Conservation (phyloP, 805 yeast species). For the Teunomyces barrocoloradensis region DNA sequence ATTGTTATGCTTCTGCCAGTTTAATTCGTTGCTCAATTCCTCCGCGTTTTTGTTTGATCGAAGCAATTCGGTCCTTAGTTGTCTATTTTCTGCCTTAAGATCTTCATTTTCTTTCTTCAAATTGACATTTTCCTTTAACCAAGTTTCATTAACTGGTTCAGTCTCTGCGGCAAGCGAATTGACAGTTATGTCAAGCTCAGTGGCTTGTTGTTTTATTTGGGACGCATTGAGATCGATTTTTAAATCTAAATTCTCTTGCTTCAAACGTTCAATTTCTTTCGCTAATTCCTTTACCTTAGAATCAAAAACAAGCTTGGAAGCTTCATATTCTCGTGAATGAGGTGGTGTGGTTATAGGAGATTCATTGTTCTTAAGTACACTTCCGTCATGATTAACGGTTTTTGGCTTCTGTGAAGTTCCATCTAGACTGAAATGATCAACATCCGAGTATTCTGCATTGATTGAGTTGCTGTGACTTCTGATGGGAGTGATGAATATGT, state of each 20-base stretch:
- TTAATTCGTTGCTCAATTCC: conserved; percentile 1
- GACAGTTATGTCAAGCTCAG: not conserved
- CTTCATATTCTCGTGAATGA: conserved; percentile 19
- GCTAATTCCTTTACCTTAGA: conserved; percentile 2
- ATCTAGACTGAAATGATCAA: conserved; percentile 15
- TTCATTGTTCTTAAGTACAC: conserved; percentile 5
- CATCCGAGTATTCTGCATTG: conserved; percentile 5
- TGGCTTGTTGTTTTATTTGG: not conserved
- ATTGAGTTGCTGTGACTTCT: conserved; percentile 7
- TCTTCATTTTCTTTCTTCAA: not conserved
- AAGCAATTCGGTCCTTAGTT: not conserved
- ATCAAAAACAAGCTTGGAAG: not conserved
- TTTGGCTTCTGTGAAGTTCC: conserved; percentile 7
- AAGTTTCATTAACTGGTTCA: not conserved
- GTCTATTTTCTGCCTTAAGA: not conserved
- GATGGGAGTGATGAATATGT: conserved; percentile 10
- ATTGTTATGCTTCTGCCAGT: not conserved
- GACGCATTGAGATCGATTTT: conserved; percentile 12
- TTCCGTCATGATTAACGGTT: conserved; percentile 8
- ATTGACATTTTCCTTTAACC: not conserved
- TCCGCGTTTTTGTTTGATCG: not conserved
- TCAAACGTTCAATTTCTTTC: conserved; percentile 11
- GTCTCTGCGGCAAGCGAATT: not conserved
- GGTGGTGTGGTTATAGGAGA: conserved; percentile 31
- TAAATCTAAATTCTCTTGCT: conserved; percentile 16